Evolutionary conservation across 768 basidiomycete species (phyloP).

Genomic region (Termitomyces eurrhizus): DNA sequence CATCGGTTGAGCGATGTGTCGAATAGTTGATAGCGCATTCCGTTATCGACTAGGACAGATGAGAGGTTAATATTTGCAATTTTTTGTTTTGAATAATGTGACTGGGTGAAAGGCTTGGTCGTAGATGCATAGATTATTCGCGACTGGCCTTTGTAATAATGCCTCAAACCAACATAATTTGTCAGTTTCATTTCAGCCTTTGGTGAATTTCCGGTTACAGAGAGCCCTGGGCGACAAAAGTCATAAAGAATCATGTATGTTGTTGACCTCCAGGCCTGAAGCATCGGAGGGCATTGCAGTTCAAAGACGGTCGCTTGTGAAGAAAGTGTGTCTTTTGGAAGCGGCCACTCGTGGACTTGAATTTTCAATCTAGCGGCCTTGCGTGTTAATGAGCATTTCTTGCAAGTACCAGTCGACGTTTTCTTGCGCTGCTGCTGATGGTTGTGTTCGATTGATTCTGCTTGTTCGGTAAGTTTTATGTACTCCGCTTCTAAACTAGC

Average conservation of each 20-base stretch:
- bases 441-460: slow-evolving; percentile 3
- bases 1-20: slow-evolving; percentile 15
- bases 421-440: background rate
- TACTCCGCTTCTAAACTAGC: slow-evolving; percentile 17
- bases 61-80: slow-evolving; percentile 14
- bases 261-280: slow-evolving; percentile 39
- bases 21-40: slow-evolving; percentile 25
- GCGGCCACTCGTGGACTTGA: slow-evolving; percentile 41
- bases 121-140: slow-evolving; percentile 34
- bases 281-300: slow-evolving; percentile 31
- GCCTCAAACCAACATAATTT: slow-evolving; percentile 1
- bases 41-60: slow-evolving; percentile 26
- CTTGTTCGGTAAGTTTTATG: slow-evolving; percentile 11
- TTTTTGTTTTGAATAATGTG: slow-evolving; percentile 25
- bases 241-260: slow-evolving; percentile 37
- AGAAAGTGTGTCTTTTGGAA: slow-evolving; percentile 24
- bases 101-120: slow-evolving; percentile 25
- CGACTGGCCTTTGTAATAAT: background rate
- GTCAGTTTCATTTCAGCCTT: slow-evolving; percentile 1
- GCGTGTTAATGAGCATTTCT: slow-evolving; percentile 17
- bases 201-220: slow-evolving; percentile 1
- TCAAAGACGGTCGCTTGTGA: slow-evolving; percentile 38
- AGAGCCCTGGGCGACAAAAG: slow-evolving; percentile 20
- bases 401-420: background rate
- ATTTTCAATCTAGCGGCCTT: slow-evolving; percentile 24